Evolutionary conservation across 805 yeast genomes (phyloP).

Genomic region (Spathaspora arborariae): DNA sequence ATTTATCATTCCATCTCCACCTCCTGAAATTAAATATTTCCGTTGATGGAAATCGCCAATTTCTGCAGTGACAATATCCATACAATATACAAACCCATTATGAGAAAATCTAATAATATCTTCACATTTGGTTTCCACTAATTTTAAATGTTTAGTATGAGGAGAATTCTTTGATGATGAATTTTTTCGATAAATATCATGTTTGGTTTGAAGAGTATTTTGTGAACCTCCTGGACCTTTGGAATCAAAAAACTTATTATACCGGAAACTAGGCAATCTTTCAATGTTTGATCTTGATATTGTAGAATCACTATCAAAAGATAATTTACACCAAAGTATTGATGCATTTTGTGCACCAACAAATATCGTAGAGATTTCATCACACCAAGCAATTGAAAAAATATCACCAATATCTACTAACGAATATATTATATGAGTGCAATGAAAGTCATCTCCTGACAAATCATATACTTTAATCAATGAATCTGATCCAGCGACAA

Average conservation of each 20-base stretch:
- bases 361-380: constrained; percentile 55
- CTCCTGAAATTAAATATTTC: constrained; percentile 46
- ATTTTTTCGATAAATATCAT: constrained; percentile 16
- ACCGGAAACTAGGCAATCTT: constrained; percentile 55
- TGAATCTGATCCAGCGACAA: constrained; percentile 90
- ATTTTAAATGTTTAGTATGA: constrained; percentile 13
- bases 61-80: constrained; percentile 36
- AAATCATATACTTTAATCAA: constrained; percentile 83
- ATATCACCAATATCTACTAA: constrained; percentile 90
- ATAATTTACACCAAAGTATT: constrained; percentile 61
- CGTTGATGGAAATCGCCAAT: constrained; percentile 14
- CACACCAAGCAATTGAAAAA: constrained; percentile 74
- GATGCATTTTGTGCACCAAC: constrained; percentile 94
- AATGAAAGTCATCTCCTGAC: constrained; percentile 21
- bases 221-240: constrained; percentile 72
- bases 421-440: constrained; percentile 74
- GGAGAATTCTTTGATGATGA: constrained; percentile 6
- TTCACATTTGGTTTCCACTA: constrained; percentile 64
- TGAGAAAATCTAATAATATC: constrained; percentile 82
- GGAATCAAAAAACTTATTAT: constrained; percentile 86
- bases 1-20: constrained; percentile 89
- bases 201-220: constrained; percentile 26
- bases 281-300: constrained; percentile 13
- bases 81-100: constrained; percentile 81
- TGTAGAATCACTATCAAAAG: neutral